A percentile compares a stretch with the other conserved stretches of the same genome.
Conservation (phyloP, 176 grass and related monocot genomes). For the Carex littledalei region DNA sequence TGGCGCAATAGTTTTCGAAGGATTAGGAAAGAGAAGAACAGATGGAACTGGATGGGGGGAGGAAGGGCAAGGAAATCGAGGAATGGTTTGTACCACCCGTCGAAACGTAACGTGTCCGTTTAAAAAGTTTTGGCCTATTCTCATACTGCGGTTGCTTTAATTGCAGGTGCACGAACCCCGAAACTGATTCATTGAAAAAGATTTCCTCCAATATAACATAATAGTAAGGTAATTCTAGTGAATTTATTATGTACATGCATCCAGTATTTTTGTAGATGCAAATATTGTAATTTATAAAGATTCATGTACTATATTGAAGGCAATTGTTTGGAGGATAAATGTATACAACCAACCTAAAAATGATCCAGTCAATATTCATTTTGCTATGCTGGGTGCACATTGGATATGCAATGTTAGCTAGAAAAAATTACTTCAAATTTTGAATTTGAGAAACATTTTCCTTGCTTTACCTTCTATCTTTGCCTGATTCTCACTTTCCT, state of each 20-base stretch:
- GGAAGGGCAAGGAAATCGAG: slow-evolving; percentile 3
- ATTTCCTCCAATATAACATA: not conserved
- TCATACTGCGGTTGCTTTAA: not conserved
- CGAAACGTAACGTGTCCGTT: not conserved
- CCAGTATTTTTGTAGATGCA: not conserved
- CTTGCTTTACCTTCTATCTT: not conserved
- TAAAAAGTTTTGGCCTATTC: not conserved
- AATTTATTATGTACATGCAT: slow-evolving; percentile 8
- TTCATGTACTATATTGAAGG: not conserved
- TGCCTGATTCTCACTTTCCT: not conserved
- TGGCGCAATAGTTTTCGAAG: not conserved
- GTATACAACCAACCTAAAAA: not conserved
- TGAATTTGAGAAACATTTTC: not conserved
- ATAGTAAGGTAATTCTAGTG: not conserved
- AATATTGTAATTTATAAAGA: not conserved
- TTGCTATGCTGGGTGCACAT: not conserved
- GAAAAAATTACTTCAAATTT: not conserved
- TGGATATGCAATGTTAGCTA: not conserved
- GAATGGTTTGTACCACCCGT: not conserved
- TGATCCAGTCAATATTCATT: not conserved
- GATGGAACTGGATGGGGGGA: not conserved
- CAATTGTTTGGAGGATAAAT: not conserved
- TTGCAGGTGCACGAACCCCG: not conserved
- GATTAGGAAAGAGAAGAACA: not conserved
- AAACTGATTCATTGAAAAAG: not conserved